Percentiles rank a stretch among this genome's conserved stretches.
These are phyloP conservation scores for Beauveria caledonica DNA, from an alignment of 2,329 filamentous ascomycete genomes.

Conservation along the genomic window DNA sequence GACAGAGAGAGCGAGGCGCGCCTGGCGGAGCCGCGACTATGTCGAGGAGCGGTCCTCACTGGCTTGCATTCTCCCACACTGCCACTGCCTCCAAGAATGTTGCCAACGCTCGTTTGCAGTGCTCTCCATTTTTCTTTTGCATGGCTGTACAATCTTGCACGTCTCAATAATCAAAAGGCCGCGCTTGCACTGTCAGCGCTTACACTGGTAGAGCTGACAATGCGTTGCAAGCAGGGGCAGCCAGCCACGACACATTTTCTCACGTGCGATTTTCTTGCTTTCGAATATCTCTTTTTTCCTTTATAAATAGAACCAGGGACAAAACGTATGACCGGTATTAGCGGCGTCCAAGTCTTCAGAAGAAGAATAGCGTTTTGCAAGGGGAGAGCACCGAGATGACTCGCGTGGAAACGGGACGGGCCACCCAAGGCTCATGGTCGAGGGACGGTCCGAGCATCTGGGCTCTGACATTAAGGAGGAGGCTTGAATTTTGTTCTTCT, in stretches of 20 bases:
- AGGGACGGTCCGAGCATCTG: slow-evolving; percentile 10
- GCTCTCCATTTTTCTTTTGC: neutral
- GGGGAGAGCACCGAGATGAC: slow-evolving; percentile 1
- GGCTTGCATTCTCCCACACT: neutral
- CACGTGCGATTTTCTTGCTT: too few relatives aligned
- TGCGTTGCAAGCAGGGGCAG: neutral
- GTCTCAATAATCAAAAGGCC: neutral
- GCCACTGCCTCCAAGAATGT: neutral
- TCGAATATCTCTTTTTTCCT: too few relatives aligned
- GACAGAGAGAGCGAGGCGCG: neutral
- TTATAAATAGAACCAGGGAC: neutral
- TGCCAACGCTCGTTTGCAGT: neutral
- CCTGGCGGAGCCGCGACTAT: neutral
- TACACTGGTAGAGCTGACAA: neutral
- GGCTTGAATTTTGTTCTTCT: neutral
- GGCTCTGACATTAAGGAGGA: slow-evolving; percentile 5
- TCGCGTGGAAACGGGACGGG: slow-evolving; percentile 10
- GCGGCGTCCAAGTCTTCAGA: neutral
- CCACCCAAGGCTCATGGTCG: slow-evolving; percentile 5
- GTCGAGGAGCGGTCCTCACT: neutral
- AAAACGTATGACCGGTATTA: neutral
- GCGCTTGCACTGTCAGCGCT: neutral
- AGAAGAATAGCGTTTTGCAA: neutral
- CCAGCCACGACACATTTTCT: neutral
- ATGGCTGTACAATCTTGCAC: neutral